A percentile compares a stretch with the other conserved stretches of the same genome.
Conservation (phyloP, 352 stramenopile genomes). For the Phytophthora litchii region DNA sequence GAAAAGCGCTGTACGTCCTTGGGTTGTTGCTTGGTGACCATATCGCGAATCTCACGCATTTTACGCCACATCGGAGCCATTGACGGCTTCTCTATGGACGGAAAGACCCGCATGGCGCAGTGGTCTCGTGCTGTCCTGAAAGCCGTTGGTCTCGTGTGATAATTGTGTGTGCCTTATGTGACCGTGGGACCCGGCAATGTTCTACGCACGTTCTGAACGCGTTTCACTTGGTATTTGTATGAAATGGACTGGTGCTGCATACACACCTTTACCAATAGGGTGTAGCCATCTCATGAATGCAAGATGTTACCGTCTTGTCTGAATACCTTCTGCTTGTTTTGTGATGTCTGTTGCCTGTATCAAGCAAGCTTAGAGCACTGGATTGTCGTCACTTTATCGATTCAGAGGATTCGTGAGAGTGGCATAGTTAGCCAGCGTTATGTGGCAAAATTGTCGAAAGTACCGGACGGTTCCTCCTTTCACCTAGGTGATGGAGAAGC, state of each 20-base stretch:
- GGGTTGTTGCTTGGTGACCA: constrained; percentile 29
- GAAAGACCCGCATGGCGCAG: constrained; percentile 29
- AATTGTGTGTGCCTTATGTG: background rate
- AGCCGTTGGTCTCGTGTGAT: background rate
- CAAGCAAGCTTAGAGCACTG: background rate
- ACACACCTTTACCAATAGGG: constrained; percentile 19
- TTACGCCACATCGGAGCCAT: constrained; percentile 50
- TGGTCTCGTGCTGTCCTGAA: background rate
- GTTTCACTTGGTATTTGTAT: constrained; percentile 15
- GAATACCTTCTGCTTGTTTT: no score
- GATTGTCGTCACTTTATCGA: background rate
- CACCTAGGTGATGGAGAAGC: constrained; percentile 8
- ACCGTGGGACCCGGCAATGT: constrained; percentile 4
- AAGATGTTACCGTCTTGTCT: background rate
- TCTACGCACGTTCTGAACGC: constrained; percentile 25
- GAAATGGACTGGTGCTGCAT: background rate
- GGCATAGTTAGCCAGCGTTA: background rate
- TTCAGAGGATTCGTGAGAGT: background rate
- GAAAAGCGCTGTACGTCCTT: constrained; percentile 39
- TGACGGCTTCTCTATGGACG: constrained; percentile 30
- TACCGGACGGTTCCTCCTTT: constrained; percentile 8
- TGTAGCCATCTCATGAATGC: constrained; percentile 20
- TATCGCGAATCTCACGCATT: constrained; percentile 41
- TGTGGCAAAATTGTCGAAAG: background rate
- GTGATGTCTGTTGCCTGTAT: no score